Evolutionary conservation across 805 yeast genomes (phyloP).

Genomic region (Saturnispora hagleri): DNA sequence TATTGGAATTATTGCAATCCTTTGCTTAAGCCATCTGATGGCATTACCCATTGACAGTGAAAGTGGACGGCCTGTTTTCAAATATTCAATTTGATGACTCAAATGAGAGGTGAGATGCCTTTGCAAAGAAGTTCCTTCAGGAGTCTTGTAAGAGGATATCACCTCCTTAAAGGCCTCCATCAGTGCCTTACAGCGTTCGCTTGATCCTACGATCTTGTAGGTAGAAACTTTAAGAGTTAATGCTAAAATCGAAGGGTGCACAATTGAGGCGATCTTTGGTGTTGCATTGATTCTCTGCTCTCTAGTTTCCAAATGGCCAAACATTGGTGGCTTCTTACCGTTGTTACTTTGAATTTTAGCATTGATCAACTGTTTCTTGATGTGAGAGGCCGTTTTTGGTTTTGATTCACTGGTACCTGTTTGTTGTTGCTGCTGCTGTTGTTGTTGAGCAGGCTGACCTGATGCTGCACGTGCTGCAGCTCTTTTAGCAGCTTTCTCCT

Average conservation of each 20-base stretch:
- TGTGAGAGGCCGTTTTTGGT: slow-evolving; percentile 38
- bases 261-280: slow-evolving; percentile 52
- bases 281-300: slow-evolving; percentile 61
- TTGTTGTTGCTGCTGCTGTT: slow-evolving; percentile 1
- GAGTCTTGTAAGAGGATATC: slow-evolving; percentile 73
- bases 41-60: slow-evolving; percentile 96
- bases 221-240: slow-evolving; percentile 75
- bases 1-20: slow-evolving; percentile 72
- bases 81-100: slow-evolving; percentile 85
- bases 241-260: slow-evolving; percentile 79
- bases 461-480: background rate
- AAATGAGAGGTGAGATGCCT: slow-evolving; percentile 83
- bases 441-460: background rate
- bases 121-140: slow-evolving; percentile 73
- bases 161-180: slow-evolving; percentile 74
- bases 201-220: slow-evolving; percentile 83
- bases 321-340: slow-evolving; percentile 52
- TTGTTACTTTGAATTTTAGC: slow-evolving; percentile 36
- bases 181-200: slow-evolving; percentile 77
- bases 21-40: slow-evolving; percentile 94
- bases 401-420: background rate
- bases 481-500: slow-evolving; percentile 5
- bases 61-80: slow-evolving; percentile 84
- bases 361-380: slow-evolving; percentile 46
- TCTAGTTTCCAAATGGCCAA: slow-evolving; percentile 72